phyloP scores from a whole-genome alignment of 2,329 filamentous ascomycete genomes.

The Camillea tinctor region DNA sequence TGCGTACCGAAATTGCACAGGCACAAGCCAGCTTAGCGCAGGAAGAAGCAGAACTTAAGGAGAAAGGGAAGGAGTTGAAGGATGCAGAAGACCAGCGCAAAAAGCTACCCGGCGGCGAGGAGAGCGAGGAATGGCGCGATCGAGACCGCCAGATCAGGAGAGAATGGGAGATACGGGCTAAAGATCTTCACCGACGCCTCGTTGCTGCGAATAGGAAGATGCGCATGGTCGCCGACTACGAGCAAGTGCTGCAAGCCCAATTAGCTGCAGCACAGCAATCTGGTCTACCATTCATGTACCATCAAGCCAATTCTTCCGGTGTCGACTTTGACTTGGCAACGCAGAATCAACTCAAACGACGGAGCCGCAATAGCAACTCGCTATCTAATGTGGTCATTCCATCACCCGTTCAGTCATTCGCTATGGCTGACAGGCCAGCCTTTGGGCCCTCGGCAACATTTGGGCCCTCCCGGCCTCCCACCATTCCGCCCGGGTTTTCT shows the following conservation, averaged over 20 bases:
- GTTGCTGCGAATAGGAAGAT: constrained; percentile 47
- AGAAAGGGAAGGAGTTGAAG: constrained; percentile 70
- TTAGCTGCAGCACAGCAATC: constrained; percentile 43
- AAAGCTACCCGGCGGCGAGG: constrained; percentile 59
- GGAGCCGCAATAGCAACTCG: constrained; percentile 49
- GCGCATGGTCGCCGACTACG: constrained; percentile 47
- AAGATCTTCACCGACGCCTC: constrained; percentile 51
- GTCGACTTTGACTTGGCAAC: constrained; percentile 47
- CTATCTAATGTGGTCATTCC: constrained; percentile 41
- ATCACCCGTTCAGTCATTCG: constrained; percentile 42
- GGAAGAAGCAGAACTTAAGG: constrained; percentile 71
- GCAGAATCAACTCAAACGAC: constrained; percentile 44
- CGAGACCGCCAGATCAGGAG: constrained; percentile 51
- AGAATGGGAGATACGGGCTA: constrained; percentile 55
- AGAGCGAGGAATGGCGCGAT: constrained; percentile 56
- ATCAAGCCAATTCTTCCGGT: constrained; percentile 42
- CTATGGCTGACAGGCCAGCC: constrained; percentile 35
- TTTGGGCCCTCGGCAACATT: constrained; percentile 14
- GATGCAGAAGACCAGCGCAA: constrained; percentile 70
- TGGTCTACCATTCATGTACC: constrained; percentile 43
- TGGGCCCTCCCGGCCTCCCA: constrained; percentile 37
- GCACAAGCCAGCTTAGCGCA: constrained; percentile 63
- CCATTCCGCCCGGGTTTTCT: constrained; percentile 48
- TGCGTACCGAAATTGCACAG: constrained; percentile 55
- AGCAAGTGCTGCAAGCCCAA: constrained; percentile 47